A percentile compares a stretch with the other conserved stretches of the same genome.
Conservation (phyloP, 2,329 filamentous ascomycete species). For the Biscogniauxia marginata region DNA sequence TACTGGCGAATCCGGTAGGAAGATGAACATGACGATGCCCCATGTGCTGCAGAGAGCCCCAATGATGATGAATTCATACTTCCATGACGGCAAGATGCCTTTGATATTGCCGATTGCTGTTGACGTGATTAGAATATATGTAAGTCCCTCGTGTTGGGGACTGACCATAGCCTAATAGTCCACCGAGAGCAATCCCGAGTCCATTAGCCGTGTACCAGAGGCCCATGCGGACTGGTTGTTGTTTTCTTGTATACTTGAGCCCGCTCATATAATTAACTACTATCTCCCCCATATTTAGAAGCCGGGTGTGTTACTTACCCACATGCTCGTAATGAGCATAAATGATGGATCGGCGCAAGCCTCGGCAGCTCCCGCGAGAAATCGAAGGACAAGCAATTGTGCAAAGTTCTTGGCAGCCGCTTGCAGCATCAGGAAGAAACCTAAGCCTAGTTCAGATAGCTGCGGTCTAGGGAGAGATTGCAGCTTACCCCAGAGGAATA, state of each 20-base stretch:
- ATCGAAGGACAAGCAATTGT: slow-evolving; percentile 49
- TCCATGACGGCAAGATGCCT: slow-evolving; percentile 47
- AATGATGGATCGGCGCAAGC: slow-evolving; percentile 55
- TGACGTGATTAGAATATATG: background rate
- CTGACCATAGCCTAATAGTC: slow-evolving; percentile 50
- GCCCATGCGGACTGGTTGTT: slow-evolving; percentile 56
- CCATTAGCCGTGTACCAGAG: slow-evolving; percentile 56
- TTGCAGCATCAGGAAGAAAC: slow-evolving; percentile 50
- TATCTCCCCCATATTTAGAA: background rate
- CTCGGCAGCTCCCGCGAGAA: slow-evolving; percentile 54
- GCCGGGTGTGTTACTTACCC: slow-evolving; percentile 28
- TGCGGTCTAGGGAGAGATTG: background rate
- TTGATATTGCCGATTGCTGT: slow-evolving; percentile 48
- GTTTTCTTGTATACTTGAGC: slow-evolving; percentile 47
- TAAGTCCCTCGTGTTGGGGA: background rate
- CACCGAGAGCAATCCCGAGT: slow-evolving; percentile 53
- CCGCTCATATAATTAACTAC: background rate
- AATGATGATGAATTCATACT: slow-evolving; percentile 43
- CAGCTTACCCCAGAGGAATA: slow-evolving; percentile 35
- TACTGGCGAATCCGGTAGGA: slow-evolving; percentile 50
- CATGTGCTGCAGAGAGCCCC: slow-evolving; percentile 36
- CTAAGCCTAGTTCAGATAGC: slow-evolving; percentile 17
- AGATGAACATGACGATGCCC: slow-evolving; percentile 37
- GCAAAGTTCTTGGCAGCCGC: slow-evolving; percentile 50
- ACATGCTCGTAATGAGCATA: slow-evolving; percentile 60